Conservation (phyloP, 345 rosid genomes). For the Lepidium aucheri region DNA sequence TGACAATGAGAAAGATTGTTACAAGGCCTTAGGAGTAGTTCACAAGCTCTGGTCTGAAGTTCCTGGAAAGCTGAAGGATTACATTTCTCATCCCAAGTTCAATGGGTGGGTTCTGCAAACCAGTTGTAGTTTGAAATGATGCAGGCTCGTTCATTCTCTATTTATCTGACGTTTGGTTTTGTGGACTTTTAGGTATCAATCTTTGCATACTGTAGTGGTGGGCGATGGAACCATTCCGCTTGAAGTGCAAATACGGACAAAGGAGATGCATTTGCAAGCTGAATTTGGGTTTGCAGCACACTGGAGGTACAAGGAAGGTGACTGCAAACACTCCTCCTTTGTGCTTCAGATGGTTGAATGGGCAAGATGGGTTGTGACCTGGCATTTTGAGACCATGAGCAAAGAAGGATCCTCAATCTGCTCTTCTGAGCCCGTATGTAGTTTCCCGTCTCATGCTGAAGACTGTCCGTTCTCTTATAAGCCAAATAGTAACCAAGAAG, state of each 20-base stretch:
- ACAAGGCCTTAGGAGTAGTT: conserved; percentile 58
- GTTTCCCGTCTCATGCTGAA: conserved; percentile 66
- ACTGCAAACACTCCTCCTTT: conserved; percentile 65
- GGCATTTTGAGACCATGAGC: conserved; percentile 91
- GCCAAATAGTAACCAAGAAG: conserved; percentile 47
- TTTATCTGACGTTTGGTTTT: conserved; percentile 17
- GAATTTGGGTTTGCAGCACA: conserved; percentile 99
- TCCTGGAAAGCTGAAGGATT: conserved; percentile 82
- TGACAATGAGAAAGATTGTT: conserved; percentile 74
- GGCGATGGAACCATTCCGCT: conserved; percentile 69
- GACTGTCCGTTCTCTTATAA: conserved; percentile 75
- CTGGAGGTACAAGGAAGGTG: conserved; percentile 97
- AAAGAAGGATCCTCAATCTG: conserved; percentile 43
- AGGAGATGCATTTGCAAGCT: conserved; percentile 90
- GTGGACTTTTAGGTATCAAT: conserved; percentile 53
- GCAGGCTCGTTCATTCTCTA: background rate
- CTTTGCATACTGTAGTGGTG: conserved; percentile 79
- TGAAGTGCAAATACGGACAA: conserved; percentile 93
- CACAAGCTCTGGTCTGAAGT: conserved; percentile 81
- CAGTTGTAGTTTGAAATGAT: background rate
- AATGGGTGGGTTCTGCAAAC: conserved; percentile 59
- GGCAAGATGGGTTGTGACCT: conserved; percentile 91
- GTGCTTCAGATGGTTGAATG: conserved; percentile 98
- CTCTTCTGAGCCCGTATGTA: conserved; percentile 50
- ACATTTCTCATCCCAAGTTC: conserved; percentile 64